Base-by-base conservation (phyloP, 441 rosid species). In the Heliophila coronopifolia region DNA sequence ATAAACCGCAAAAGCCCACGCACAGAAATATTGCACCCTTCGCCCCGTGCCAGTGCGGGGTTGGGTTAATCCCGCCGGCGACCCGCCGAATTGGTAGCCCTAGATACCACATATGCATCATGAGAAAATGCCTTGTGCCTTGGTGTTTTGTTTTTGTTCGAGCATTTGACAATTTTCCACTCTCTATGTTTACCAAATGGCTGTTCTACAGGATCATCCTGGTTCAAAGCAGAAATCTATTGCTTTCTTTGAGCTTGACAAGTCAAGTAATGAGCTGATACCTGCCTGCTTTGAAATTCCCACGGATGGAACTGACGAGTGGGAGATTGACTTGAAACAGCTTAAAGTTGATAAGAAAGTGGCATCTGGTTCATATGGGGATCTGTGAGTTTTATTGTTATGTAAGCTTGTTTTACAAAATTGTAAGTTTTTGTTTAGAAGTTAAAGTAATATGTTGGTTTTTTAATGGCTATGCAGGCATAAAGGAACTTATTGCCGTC, bases 321-420 rank as follows among this genome's bases (percentile, higher is more conserved):
- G 98, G 96, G 98, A 87, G 77, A 83, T 85, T 65, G 89, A 83
- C 67, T 36, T 73, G 45, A 73, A 54, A 46, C 96, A 79, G 57
- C 78, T 92, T 57, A 76, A 74, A 69, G 40, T 78, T 50, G 91
- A 68, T 65, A 77, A 66, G 66, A 87, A 81, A 76, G 83, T 87
- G 59, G 89, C 87, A 55, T 85, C 95, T 46, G 94, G 96, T 57
- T 79, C 98, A 58, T 78, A 59, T 52, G 95, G 96, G 40, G 98
- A 87, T 77, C 73, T 87, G 98, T 87, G 84, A 70, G 96, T 73
- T 65, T 46, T 53, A 35, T 41, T 33, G n/a, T 10, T 52, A 25
- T 5, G 24, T 50, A 32, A 55, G 45, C 34, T 68, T 0, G 42
- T 2, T 42, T 9, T 4, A n/a, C 27, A 27, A 33, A 10, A 0